Base-by-base conservation (phyloP, 2,329 filamentous ascomycete species). In the Colletotrichum zoysiae region DNA sequence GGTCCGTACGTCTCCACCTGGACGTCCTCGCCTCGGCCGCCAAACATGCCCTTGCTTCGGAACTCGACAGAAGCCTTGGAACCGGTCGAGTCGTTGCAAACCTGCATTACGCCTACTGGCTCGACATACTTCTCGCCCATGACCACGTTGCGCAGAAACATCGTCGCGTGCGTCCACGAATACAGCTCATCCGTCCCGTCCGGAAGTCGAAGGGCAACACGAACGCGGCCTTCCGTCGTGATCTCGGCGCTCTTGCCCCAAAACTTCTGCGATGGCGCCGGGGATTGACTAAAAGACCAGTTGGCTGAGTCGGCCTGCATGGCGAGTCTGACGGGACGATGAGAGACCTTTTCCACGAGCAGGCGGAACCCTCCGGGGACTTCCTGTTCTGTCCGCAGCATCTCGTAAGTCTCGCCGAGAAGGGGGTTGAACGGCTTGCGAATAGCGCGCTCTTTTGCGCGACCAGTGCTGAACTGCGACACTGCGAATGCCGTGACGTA, bases 61-160 rank as follows among this genome's bases (percentile, higher is more conserved):
- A 99, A 99, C 69, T 95, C 95, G 58, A 94, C 90, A n/a, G 92
- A 87, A 1, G 95, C 93, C 79, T 94, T 95, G 75, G 93, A 90
- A 9, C 95, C 94, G 0, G 91, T 94, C 6, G 88, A 92, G 78
- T 99, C 96, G 79, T 95, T 95, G 75, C 89, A 84, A 44, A 99
- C 89, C 33, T 91, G 90, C 93, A 98, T 96, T 55, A 89, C 94
- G 57, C 95, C 95, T 0, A 97, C 94, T 0, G 96, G 96, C 82
- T 99, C 96, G 16, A 98, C 91, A 79, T 99, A 99, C 82, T 98
- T 99, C 82, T 99, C 96, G 50, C 96, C 96, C 77, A 97, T 95
- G 67, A 99, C 97, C 64, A 99, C 94, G 79, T 99, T 99, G 59
- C 96, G 91, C 66, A 99, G 84, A 82, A 98, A 98, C 75, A 93